Conservation (phyloP, 371 early-diverging fungal species). For the Mucor piriformis region DNA sequence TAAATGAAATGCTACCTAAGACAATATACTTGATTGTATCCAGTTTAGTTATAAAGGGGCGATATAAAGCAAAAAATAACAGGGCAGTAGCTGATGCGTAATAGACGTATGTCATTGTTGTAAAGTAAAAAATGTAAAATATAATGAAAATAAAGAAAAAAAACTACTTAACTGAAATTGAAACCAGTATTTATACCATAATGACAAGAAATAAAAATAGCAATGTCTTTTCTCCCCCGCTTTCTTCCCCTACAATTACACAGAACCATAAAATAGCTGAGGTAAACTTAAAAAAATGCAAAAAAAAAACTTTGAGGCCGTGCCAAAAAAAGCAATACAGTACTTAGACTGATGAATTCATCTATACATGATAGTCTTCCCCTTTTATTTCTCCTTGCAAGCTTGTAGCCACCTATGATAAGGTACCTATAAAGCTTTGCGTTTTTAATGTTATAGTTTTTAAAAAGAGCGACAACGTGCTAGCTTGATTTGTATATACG, state of each 20-base stretch:
- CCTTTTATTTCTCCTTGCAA: background rate
- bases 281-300: background rate
- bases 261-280: background rate
- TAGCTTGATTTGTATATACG: slow-evolving; percentile 1
- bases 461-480: background rate
- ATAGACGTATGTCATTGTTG: slow-evolving; percentile 30
- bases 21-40: slow-evolving; percentile 39
- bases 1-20: slow-evolving; percentile 37
- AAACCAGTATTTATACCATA: background rate
- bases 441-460: background rate
- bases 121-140: background rate
- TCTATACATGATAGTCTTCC: background rate
- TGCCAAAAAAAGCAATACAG: background rate
- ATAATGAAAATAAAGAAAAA: background rate
- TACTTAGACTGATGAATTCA: background rate
- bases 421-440: no score
- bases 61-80: slow-evolving; percentile 31
- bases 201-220: background rate
- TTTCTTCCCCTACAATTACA: slow-evolving; percentile 8
- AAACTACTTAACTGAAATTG: background rate
- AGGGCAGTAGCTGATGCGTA: slow-evolving; percentile 40
- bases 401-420: background rate
- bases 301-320: background rate
- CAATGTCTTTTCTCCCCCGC: background rate
- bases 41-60: slow-evolving; percentile 45